A percentile compares a stretch with the other conserved stretches of the same genome.
phyloP scores from a whole-genome alignment of 805 yeast species.

The Danielia reshetovae region DNA sequence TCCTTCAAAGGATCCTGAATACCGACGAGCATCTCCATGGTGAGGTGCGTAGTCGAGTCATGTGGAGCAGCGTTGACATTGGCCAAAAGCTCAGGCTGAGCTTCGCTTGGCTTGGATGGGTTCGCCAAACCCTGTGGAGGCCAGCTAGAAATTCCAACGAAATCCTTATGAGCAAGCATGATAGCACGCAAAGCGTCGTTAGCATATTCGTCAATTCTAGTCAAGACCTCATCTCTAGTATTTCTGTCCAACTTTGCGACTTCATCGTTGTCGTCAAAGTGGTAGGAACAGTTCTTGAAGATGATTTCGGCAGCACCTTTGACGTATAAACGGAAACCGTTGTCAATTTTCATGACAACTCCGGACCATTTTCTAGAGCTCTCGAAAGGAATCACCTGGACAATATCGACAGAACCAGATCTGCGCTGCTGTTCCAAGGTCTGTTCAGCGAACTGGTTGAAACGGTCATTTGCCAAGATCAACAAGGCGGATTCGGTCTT shows the following conservation, averaged over 20 bases:
- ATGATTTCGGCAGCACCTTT: conserved; percentile 97
- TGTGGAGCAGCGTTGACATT: conserved; percentile 17
- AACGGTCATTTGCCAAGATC: conserved; percentile 55
- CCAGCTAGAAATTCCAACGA: conserved; percentile 48
- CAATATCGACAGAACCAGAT: conserved; percentile 32
- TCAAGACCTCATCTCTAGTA: conserved; percentile 23
- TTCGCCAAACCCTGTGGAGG: conserved; percentile 54
- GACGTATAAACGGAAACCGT: conserved; percentile 56
- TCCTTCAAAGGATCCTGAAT: conserved; percentile 91
- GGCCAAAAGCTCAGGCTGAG: conserved; percentile 35
- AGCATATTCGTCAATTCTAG: conserved; percentile 55
- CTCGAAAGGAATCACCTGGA: conserved; percentile 84
- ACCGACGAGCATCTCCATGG: conserved; percentile 68
- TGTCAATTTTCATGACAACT: conserved; percentile 51
- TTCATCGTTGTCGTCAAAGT: conserved; percentile 25
- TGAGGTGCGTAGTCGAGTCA: conserved; percentile 18
- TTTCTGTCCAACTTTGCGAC: conserved; percentile 25
- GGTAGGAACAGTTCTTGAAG: conserved; percentile 52
- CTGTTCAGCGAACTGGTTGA: conserved; percentile 42
- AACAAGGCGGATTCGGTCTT: conserved; percentile 92
- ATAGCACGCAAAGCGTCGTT: conserved; percentile 81
- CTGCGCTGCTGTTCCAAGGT: conserved; percentile 42
- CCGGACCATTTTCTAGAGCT: conserved; percentile 93
- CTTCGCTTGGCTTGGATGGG: conserved; percentile 30
- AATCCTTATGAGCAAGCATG: conserved; percentile 80